These are phyloP conservation scores for Sporobolomyces pararoseus DNA, from an alignment of 768 basidiomycete genomes.

Conservation along the genomic window DNA sequence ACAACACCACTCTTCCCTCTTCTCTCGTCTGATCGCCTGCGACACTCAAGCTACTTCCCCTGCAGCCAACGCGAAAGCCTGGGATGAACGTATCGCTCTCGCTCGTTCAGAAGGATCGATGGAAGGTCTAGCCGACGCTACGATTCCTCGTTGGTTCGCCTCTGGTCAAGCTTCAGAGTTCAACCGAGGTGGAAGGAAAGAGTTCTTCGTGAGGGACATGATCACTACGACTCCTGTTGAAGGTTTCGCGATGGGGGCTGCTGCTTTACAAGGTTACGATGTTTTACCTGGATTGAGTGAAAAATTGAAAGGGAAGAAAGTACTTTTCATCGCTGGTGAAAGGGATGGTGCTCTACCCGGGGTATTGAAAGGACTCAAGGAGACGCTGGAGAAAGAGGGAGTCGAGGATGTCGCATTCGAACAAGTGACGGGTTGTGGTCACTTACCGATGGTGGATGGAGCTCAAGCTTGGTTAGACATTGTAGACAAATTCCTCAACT, in stretches of 20 bases:
- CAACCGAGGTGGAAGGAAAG: constrained; percentile 38
- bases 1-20: constrained; percentile 41
- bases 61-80: constrained; percentile 48
- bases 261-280: constrained; percentile 49
- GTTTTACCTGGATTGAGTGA: constrained; percentile 42
- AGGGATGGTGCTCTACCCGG: constrained; percentile 48
- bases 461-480: constrained; percentile 36
- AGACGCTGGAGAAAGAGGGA: constrained; percentile 43
- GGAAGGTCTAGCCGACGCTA: constrained; percentile 45
- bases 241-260: constrained; percentile 47
- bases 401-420: constrained; percentile 40
- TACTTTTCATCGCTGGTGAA: constrained; percentile 48
- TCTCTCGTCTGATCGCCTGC: constrained; percentile 46
- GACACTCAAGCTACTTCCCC: constrained; percentile 49
- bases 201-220: constrained; percentile 43
- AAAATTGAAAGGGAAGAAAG: constrained; percentile 43
- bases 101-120: constrained; percentile 44
- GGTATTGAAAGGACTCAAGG: constrained; percentile 41
- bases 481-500: constrained; percentile 36
- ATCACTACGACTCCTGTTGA: constrained; percentile 44
- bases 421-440: constrained; percentile 44
- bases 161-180: constrained; percentile 40
- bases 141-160: constrained; percentile 49
- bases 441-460: constrained; percentile 48
- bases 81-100: constrained; percentile 49